These are phyloP conservation scores for Larix kaempferi DNA, from an alignment of 75 land plant genomes.

Conservation along the genomic window DNA sequence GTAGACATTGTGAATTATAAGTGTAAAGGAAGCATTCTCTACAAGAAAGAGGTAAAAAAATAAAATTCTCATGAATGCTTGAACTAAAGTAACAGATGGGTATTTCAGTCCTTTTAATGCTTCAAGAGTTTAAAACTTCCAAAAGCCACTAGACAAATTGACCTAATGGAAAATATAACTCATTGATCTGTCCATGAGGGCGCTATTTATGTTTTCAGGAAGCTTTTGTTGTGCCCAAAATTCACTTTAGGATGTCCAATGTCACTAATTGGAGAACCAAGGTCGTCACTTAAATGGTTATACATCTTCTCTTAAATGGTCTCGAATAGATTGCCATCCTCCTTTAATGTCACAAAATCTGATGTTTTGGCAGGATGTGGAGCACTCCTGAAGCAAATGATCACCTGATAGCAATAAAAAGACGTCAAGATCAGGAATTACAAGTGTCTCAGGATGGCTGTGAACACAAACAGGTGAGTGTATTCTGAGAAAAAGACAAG, in stretches of 20 bases:
- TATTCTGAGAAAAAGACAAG: background rate
- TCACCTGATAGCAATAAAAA: background rate
- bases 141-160: background rate
- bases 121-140: background rate
- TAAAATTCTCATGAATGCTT: background rate
- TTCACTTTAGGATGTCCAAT: background rate
- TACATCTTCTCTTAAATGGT: background rate
- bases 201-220: background rate
- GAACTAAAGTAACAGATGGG: background rate
- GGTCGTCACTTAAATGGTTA: background rate
- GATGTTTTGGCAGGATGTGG: slow-evolving; percentile 12
- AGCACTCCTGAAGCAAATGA: slow-evolving; percentile 5
- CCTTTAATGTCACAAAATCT: background rate
- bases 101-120: background rate
- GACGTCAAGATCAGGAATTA: slow-evolving; percentile 9
- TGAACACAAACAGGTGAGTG: slow-evolving; percentile 6
- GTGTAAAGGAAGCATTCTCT: too few species aligned
- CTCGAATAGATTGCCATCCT: background rate
- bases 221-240: background rate
- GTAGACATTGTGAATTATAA: too few species aligned
- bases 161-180: background rate
- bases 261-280: background rate
- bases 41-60: too few species aligned
- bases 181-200: background rate
- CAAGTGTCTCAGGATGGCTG: slow-evolving; percentile 10